Percentiles rank a stretch among this genome's conserved stretches.
Evolutionary conservation across 2,329 filamentous ascomycete species (phyloP).

Genomic region (Trichoderma sp.): DNA sequence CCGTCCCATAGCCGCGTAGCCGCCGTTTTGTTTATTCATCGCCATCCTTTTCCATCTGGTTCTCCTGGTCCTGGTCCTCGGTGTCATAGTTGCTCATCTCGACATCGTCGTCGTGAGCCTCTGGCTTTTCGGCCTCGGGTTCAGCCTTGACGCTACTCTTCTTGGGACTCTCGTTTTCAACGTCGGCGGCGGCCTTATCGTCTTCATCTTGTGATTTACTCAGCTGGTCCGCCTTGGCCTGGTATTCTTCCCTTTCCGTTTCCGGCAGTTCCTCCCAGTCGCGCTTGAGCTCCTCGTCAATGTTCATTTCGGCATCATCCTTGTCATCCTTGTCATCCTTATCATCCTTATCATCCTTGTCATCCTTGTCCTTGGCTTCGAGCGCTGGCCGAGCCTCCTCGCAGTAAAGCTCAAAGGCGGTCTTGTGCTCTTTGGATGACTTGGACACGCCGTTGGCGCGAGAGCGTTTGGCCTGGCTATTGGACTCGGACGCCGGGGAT

Average conservation of each 20-base stretch:
- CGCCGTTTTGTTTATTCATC: constrained; percentile 28
- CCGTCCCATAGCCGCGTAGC: background rate
- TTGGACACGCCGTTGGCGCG: constrained; percentile 42
- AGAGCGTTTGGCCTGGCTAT: constrained; percentile 34
- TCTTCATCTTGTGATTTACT: constrained; percentile 23
- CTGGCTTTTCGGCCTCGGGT: constrained; percentile 30
- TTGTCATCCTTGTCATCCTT: constrained; percentile 40
- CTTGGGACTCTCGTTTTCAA: background rate
- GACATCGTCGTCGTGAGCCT: constrained; percentile 45
- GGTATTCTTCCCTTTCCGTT: constrained; percentile 48
- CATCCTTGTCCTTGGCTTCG: constrained; percentile 40
- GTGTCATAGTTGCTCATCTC: constrained; percentile 49
- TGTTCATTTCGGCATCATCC: constrained; percentile 35
- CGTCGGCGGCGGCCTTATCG: constrained; percentile 17
- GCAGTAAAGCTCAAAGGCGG: constrained; percentile 55
- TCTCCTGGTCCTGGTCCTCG: constrained; percentile 40
- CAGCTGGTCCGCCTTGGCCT: constrained; percentile 34
- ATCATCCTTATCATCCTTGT: constrained; percentile 31
- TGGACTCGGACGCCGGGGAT: constrained; percentile 50
- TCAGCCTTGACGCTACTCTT: constrained; percentile 24
- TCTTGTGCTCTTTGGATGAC: constrained; percentile 41
- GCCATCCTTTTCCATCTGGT: constrained; percentile 34
- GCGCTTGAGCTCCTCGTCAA: constrained; percentile 55
- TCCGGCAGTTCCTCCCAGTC: constrained; percentile 54
- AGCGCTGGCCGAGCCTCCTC: constrained; percentile 46